Evolutionary conservation across 352 stramenopile species (phyloP).

Genomic region (Sclerospora graminicola): DNA sequence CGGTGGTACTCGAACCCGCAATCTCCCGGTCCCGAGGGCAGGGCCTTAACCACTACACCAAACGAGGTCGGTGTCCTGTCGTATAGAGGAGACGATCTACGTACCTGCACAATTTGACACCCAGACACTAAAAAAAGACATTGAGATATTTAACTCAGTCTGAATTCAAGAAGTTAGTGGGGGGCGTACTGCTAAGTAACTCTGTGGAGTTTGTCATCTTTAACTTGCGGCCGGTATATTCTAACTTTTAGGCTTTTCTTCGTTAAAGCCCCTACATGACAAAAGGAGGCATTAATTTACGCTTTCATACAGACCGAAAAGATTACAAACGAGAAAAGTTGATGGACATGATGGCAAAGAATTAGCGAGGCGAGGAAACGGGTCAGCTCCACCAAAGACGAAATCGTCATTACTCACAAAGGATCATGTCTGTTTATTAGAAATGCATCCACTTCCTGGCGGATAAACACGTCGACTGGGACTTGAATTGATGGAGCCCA

Average conservation of each 20-base stretch:
- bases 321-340: neutral
- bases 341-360: neutral
- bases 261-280: constrained; percentile 50
- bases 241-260: constrained; percentile 55
- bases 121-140: neutral
- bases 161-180: neutral
- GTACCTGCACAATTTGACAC: constrained; percentile 26
- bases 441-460: constrained; percentile 37
- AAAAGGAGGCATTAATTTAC: neutral
- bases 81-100: constrained; percentile 57
- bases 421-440: constrained; percentile 58
- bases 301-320: neutral
- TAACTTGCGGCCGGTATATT: constrained; percentile 46
- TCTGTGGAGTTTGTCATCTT: constrained; percentile 69
- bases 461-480: constrained; percentile 79
- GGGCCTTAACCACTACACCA: too few species aligned
- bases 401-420: constrained; percentile 86
- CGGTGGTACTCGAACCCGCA: too few species aligned
- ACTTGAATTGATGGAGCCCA: constrained; percentile 86
- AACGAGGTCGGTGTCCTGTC: constrained; percentile 28
- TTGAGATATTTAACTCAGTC: neutral
- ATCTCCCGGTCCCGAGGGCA: too few species aligned
- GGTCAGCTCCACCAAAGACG: constrained; percentile 75
- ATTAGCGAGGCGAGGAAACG: constrained; percentile 75
- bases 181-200: constrained; percentile 80